Evolutionary conservation across 1,284 basidiomycete species (phyloP), one percentile per base, ranked within the genome.

Genomic region (Cutaneotrichosporon cutaneum): DNA sequence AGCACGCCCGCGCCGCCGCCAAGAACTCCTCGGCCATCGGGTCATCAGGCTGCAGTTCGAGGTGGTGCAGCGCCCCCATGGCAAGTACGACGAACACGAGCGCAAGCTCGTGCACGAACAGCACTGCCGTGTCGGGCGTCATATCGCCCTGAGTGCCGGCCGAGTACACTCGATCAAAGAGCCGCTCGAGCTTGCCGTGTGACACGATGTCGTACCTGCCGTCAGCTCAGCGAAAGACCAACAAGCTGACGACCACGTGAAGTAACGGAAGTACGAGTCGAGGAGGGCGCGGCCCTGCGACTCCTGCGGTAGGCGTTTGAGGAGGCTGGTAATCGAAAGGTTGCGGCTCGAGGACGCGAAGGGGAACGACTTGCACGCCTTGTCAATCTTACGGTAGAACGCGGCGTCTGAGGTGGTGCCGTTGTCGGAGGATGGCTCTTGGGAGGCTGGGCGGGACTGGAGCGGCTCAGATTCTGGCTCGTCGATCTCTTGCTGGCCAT

Each of bases 1-100:
- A 61, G 51, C 75, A 76, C 36, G 57, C 66, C 30, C 69, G 54
- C 27, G 74, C 61, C 21, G 69, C 36, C 16, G 57, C 22, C 10
- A 67, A 35, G 66, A 72, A 72, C 32, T 72, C 68, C 60, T 75
- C 60, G 39, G 71, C 66, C 50, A 63, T 59, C 6, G 65, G 58
- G 58, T 74, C 68, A 52, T 74, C 58, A 24, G 72, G 66, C 45
- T 74, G 56, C 18, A 77, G 45, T 58, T 79, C 68, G 51, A 75
- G 66, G 52, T 68, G 70, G 64, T 74, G 65, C 58, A 75, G 39
- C 0, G 71, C 63, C 2, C 74, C 74, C 56, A 73, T 62, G 7
- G 74, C 74, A 13, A 74, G 56, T 27, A 74, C 66, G 18, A 68
- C 66, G 50, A 64, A 73, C 3, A 74, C 54, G 9, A 73, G 62